Conservation (phyloP, 768 basidiomycete species). For the Lanmaoa rubissima region DNA sequence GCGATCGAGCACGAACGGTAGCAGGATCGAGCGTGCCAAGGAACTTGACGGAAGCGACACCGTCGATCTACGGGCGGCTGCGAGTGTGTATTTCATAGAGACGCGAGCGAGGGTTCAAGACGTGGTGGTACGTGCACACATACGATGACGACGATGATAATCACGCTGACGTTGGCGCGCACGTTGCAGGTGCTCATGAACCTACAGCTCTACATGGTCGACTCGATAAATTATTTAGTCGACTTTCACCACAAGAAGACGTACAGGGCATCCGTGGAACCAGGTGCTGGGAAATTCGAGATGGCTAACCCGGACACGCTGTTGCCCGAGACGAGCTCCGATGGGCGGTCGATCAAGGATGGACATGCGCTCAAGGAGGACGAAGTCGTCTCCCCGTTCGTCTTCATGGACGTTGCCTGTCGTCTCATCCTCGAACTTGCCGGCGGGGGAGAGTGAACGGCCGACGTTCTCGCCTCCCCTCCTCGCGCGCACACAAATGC, state of each 20-base stretch:
- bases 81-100: slow-evolving; percentile 89
- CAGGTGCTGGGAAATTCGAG: slow-evolving; percentile 70
- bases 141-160: background rate
- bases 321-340: slow-evolving; percentile 50
- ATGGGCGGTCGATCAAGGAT: slow-evolving; percentile 57
- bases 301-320: slow-evolving; percentile 41
- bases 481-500: background rate
- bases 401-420: slow-evolving; percentile 97
- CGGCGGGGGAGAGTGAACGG: slow-evolving; percentile 49
- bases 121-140: slow-evolving; percentile 70
- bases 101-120: slow-evolving; percentile 87
- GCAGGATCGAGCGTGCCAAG: slow-evolving; percentile 58
- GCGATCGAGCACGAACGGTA: slow-evolving; percentile 34
- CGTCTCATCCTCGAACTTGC: slow-evolving; percentile 92
- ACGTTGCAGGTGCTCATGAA: slow-evolving; percentile 85
- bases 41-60: slow-evolving; percentile 59
- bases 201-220: slow-evolving; percentile 94
- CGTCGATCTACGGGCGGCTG: slow-evolving; percentile 66
- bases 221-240: slow-evolving; percentile 93
- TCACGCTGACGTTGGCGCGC: background rate
- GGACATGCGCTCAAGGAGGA: slow-evolving; percentile 44
- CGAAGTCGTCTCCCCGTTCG: slow-evolving; percentile 80
- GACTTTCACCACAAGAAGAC: slow-evolving; percentile 98
- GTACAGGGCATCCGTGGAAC: slow-evolving; percentile 70
- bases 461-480: too few species aligned